A percentile compares a stretch with the other conserved stretches of the same genome.
These are phyloP conservation scores for Acacia pycnantha DNA, from an alignment of 331 rosid genomes.

Conservation along the genomic window DNA sequence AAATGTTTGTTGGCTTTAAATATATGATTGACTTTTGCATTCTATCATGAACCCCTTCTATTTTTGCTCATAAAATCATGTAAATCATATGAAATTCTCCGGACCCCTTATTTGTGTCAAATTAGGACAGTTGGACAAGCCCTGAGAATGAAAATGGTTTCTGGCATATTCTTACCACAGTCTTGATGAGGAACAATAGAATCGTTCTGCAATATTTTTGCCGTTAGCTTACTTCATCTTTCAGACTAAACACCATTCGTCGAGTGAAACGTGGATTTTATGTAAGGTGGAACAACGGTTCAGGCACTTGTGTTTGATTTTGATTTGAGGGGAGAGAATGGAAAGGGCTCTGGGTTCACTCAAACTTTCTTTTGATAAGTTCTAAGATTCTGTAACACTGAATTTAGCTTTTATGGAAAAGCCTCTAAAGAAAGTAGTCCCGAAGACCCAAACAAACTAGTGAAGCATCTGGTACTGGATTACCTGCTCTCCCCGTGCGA, in stretches of 20 bases:
- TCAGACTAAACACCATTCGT: not conserved
- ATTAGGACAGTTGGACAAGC: not conserved
- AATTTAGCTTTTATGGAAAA: not conserved
- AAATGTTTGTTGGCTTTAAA: slow-evolving; percentile 17
- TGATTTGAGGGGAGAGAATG: too few species aligned
- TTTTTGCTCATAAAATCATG: slow-evolving; percentile 7
- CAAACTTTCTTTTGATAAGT: too few species aligned
- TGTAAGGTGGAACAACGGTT: not conserved
- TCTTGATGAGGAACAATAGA: not conserved
- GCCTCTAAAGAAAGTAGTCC: not conserved
- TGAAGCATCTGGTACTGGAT: too few species aligned
- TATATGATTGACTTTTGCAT: slow-evolving; percentile 10
- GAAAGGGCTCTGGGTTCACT: too few species aligned
- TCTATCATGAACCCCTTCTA: slow-evolving; percentile 10
- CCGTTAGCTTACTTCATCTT: slow-evolving; percentile 4
- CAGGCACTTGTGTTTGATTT: too few species aligned
- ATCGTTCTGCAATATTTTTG: not conserved
- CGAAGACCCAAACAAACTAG: not conserved
- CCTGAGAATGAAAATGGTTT: not conserved
- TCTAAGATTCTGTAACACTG: not conserved
- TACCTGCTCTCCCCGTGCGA: not conserved
- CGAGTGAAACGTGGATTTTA: not conserved
- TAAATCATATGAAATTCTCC: slow-evolving; percentile 2
- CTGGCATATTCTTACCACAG: not conserved
- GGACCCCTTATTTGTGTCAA: not conserved